Conservation (phyloP, 257 asterid species). For the Solanum chaucha region DNA sequence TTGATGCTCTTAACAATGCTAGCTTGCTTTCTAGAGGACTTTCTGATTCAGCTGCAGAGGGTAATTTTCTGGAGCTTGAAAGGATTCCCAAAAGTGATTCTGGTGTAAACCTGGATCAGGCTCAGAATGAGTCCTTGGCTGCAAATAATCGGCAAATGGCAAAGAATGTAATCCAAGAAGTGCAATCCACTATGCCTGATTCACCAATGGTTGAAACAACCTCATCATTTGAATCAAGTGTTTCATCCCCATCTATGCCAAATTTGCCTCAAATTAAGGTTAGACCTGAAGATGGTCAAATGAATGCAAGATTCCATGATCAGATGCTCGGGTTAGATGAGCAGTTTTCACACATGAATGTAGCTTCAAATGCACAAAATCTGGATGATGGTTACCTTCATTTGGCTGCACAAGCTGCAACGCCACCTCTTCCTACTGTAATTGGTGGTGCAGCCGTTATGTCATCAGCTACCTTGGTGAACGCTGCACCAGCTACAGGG, state of each 20-base stretch:
- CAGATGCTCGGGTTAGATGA: constrained; percentile 37
- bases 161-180: background rate
- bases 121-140: constrained; percentile 5
- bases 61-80: constrained; percentile 35
- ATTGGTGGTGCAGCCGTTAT: background rate
- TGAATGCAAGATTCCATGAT: constrained; percentile 1
- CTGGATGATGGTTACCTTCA: constrained; percentile 3
- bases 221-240: constrained; percentile 13
- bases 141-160: background rate
- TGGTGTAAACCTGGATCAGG: constrained; percentile 11
- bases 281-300: constrained; percentile 23
- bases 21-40: constrained; percentile 48
- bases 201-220: constrained; percentile 4
- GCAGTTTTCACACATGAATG: constrained; percentile 39
- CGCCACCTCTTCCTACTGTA: constrained; percentile 11
- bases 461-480: constrained; percentile 1
- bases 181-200: background rate
- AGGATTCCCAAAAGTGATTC: constrained; percentile 16
- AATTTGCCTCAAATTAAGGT: constrained; percentile 49
- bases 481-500: constrained; percentile 10
- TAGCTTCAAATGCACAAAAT: constrained; percentile 20
- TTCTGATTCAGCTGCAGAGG: constrained; percentile 52
- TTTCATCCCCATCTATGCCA: constrained; percentile 49
- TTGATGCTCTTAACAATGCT: constrained; percentile 54
- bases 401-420: background rate